phyloP scores from a whole-genome alignment of 352 stramenopile genomes.

The Phytophthora tentaculata region DNA sequence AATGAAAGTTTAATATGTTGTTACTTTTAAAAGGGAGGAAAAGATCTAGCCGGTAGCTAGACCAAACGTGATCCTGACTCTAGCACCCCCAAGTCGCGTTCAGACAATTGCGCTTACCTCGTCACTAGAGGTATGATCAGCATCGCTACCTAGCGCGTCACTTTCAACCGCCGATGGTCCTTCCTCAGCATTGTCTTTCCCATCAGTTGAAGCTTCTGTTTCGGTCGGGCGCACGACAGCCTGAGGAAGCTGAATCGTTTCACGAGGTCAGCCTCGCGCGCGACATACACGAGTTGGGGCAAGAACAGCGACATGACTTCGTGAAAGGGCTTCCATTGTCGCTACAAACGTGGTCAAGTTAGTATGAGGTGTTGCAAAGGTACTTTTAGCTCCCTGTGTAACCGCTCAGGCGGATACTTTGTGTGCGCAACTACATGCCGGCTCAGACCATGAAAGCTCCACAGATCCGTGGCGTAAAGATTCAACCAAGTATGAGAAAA shows the following conservation, averaged over 20 bases:
- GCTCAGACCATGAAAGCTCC: conserved; percentile 2
- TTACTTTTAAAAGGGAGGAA: no score
- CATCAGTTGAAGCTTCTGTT: background rate
- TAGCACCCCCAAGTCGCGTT: no score
- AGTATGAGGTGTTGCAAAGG: background rate
- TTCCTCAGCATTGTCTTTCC: background rate
- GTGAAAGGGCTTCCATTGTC: background rate
- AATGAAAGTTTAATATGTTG: no score
- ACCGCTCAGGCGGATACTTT: conserved; percentile 17
- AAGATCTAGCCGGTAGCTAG: no score
- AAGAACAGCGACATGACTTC: background rate
- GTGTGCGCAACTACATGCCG: conserved; percentile 4
- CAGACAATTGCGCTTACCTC: no score
- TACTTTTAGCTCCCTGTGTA: conserved; percentile 9
- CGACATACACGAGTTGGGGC: background rate
- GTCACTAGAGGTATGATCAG: no score
- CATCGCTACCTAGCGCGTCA: no score
- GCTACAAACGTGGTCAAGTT: conserved; percentile 3
- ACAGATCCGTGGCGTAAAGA: background rate
- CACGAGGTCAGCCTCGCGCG: background rate
- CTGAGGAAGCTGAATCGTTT: background rate
- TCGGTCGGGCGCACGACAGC: background rate
- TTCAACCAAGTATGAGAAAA: conserved; percentile 16
- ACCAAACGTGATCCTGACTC: no score
- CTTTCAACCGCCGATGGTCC: no score